Base-by-base conservation (phyloP, 305 asterid species). In the Rubia occidens region DNA sequence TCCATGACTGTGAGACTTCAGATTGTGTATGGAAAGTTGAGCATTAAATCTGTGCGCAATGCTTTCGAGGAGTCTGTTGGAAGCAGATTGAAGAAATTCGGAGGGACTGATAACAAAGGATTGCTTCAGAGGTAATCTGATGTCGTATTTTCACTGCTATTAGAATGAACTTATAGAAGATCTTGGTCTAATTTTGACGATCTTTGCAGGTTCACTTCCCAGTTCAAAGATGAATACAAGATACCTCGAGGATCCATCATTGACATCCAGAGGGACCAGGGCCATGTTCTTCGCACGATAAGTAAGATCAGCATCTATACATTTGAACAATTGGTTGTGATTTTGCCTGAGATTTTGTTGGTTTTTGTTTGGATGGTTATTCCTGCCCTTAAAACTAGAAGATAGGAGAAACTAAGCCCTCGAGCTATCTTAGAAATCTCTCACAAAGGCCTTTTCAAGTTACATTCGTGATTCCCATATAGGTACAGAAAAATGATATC, bases 61-160 rank as follows among this genome's bases (percentile, higher is more conserved):
- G 97, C 97, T 51, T 93, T 90, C 29, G 86, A 90, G 78, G 96
- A 90, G 43, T 93, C 98, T 0, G 88, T 90, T 5, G 98, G 95
- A 66, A 80, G 78, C 82, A 79, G 92, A 77, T 79, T 93, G 44
- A 72, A 70, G 68, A 88, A 87, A 71, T 85, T 88, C 45, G 89
- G 87, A 15, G 89, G 90, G 51, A 78, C 84, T 10, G 92, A 85
- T 78, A 78, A 87, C 79, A 83, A 76, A 72, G 92, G 87, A 69
- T 81, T 90, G 78, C 92, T 90, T 0, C 84, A 84, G 74, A 88
- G 95, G 96, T 93, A 71, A 71, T 39, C 29, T 44, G 10, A 47
- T 70, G 8, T 53, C 15, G 20, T 15, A 9, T 42, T 73, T 47
- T 43, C 11, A 17, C n/a, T 21, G 42, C 10, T 65, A 49, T 4